Evolutionary conservation across 2,329 filamentous ascomycete genomes (phyloP), one percentile per base, ranked within the genome.

Genomic region (Cladosporium sp.): DNA sequence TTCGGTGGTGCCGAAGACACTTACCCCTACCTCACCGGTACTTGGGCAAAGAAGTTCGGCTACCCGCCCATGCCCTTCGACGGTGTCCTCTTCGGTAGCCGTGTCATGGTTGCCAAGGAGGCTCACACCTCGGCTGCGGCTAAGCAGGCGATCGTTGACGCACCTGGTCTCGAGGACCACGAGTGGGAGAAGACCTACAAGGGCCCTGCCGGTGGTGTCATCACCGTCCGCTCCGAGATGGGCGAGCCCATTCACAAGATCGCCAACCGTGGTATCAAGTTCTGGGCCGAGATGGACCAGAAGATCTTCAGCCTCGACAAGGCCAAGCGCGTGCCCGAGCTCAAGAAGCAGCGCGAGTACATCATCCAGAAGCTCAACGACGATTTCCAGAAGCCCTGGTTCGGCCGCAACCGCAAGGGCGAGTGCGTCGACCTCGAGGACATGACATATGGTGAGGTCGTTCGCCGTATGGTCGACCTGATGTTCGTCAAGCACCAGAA

Each of bases 161-260:
- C 93, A 4, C 86, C 89, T 67, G 93, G 93, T 76, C 83, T 97
- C 39, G 90, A 91, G 59, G 93, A 97, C 74, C 79, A 78, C 67
- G 85, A 94, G 70, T 97, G 93, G 93, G 93, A 97, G 80, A 89
- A 93, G 81, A 96, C 92, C 5, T 97, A 97, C 83, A 92, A 94
- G 82, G 92, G 91, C 21, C 85, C 93, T 28, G 91, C 93, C 65
- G 95, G 95, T 73, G 95, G 95, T 77, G 88, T 99, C 69, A 94
- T 99, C 73, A 99, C 95, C 30, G 95, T 99, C 58, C 88, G 93
- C 69, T 99, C 95, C 1, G 95, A 99, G 81, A 99, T 99, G 96
- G 96, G 95, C 54, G 95, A 99, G 84, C 96, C 95, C 6, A 99
- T 99, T 68, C 95, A 99, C 84, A 99, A 99, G 83, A 87, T 99